phyloP scores from a whole-genome alignment of 805 yeast genomes.

The Clavispora asparagi region DNA sequence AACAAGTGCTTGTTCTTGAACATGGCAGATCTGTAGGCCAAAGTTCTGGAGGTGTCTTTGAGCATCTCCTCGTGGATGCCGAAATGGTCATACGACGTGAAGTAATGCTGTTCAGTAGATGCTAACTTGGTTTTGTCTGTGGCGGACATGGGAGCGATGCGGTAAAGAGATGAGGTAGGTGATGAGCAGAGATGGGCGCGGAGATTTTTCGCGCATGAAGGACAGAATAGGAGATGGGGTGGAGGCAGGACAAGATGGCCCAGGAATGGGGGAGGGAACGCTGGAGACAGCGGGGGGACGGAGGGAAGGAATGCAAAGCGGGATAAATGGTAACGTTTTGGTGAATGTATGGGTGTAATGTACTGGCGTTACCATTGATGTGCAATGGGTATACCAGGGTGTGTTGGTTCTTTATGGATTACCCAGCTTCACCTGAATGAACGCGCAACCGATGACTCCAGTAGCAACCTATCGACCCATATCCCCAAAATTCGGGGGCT shows the following conservation, averaged over 20 bases:
- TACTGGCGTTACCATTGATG: too few species aligned
- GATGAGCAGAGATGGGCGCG: conserved; percentile 3
- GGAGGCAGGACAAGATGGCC: not conserved
- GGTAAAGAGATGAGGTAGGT: not conserved
- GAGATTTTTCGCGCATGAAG: conserved; percentile 3
- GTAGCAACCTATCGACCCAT: too few species aligned
- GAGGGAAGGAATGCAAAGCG: too few species aligned
- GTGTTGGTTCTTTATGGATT: too few species aligned
- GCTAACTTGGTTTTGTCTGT: conserved; percentile 63
- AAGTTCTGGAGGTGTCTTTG: conserved; percentile 89
- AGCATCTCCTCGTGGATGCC: conserved; percentile 99
- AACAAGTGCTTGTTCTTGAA: conserved; percentile 82
- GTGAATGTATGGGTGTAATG: too few species aligned
- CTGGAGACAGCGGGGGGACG: too few species aligned
- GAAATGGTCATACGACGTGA: conserved; percentile 91
- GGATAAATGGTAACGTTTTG: too few species aligned
- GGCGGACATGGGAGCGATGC: conserved; percentile 39
- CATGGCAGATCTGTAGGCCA: conserved; percentile 88
- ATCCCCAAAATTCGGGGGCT: too few species aligned
- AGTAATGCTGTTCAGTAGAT: conserved; percentile 85
- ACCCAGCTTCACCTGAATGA: too few species aligned
- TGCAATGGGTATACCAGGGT: too few species aligned
- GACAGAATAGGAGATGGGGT: not conserved
- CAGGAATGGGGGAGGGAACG: not conserved
- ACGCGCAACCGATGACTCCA: too few species aligned